Evolutionary conservation across 2,329 filamentous ascomycete species (phyloP).

Genomic region (Nothopassalora personata): DNA sequence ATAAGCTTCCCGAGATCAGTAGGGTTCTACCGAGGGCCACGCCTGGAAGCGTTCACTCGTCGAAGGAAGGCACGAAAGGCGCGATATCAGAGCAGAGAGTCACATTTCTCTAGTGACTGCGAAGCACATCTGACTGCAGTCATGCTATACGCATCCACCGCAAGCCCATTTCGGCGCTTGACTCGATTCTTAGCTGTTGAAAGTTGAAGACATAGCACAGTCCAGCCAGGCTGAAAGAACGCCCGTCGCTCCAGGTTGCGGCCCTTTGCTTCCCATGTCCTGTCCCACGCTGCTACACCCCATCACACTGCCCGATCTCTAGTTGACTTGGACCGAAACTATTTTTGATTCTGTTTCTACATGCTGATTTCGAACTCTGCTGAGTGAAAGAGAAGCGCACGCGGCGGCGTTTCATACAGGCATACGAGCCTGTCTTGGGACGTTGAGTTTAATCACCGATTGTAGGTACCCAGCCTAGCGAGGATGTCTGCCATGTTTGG

Average conservation of each 20-base stretch:
- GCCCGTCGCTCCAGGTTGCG: neutral
- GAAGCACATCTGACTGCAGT: neutral
- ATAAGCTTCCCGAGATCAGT: neutral
- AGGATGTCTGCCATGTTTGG: slow-evolving; percentile 66
- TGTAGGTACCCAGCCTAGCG: slow-evolving; percentile 58
- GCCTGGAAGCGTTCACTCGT: neutral
- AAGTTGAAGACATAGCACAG: neutral
- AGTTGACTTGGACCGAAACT: neutral
- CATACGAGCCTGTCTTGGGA: too few relatives aligned
- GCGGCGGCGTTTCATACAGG: too few relatives aligned
- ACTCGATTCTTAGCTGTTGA: neutral
- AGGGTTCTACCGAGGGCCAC: neutral
- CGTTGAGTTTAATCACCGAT: neutral
- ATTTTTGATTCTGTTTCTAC: neutral
- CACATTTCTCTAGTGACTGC: neutral
- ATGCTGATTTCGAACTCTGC: neutral
- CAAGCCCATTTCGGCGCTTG: neutral
- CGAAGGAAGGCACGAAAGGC: neutral
- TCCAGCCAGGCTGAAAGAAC: neutral
- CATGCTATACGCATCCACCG: neutral
- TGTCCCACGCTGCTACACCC: neutral
- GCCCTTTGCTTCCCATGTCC: slow-evolving; percentile 17
- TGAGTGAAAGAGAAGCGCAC: neutral
- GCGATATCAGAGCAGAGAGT: neutral
- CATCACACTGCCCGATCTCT: neutral